Evolutionary conservation across 1,139 yeast genomes (phyloP).

Genomic region (Pichia norvegensis): DNA sequence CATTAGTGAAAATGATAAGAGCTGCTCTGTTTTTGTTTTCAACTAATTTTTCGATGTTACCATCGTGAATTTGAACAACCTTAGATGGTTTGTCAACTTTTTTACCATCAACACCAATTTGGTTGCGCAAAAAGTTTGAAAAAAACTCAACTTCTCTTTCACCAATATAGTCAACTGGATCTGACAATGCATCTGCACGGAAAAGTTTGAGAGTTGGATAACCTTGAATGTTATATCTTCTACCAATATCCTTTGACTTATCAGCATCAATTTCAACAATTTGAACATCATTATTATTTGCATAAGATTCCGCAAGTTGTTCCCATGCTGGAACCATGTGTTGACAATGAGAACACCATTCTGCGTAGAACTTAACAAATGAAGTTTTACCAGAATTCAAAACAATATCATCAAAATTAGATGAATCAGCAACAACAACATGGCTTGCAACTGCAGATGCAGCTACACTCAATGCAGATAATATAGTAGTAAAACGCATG

Average conservation of each 20-base stretch:
- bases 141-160: slow-evolving; percentile 39
- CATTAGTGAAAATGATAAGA: slow-evolving; percentile 36
- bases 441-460: slow-evolving; percentile 9
- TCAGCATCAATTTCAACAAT: slow-evolving; percentile 65
- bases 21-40: slow-evolving; percentile 28
- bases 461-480: slow-evolving; percentile 1
- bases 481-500: slow-evolving; percentile 6
- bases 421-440: slow-evolving; percentile 30
- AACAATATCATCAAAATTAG: slow-evolving; percentile 48
- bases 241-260: slow-evolving; percentile 45
- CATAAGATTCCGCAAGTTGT: slow-evolving; percentile 45
- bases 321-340: slow-evolving; percentile 58
- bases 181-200: slow-evolving; percentile 36
- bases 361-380: slow-evolving; percentile 68
- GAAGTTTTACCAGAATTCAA: slow-evolving; percentile 52
- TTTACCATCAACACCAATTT: slow-evolving; percentile 17
- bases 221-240: slow-evolving; percentile 49
- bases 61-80: slow-evolving; percentile 30
- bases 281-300: slow-evolving; percentile 39
- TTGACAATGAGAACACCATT: slow-evolving; percentile 79
- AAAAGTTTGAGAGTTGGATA: slow-evolving; percentile 60
- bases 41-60: slow-evolving; percentile 30
- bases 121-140: slow-evolving; percentile 36
- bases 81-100: slow-evolving; percentile 17
- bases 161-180: slow-evolving; percentile 45